Base-by-base conservation (phyloP, 176 grass and related monocot species). In the Hordeum vulgare region DNA sequence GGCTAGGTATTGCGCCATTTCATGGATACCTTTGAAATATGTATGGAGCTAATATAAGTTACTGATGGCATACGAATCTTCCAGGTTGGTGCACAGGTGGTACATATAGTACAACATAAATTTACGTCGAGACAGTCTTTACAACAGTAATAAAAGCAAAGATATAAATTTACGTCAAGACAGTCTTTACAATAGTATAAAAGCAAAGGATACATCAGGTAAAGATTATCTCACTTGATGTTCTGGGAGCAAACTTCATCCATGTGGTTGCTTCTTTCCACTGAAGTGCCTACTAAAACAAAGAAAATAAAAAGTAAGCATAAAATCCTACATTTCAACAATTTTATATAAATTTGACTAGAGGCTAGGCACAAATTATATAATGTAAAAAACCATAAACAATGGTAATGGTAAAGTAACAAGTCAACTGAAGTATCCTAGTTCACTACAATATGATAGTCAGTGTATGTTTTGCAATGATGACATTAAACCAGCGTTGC, bases 161-260 rank as follows among this genome's bases (percentile, higher is more conserved):
- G 2, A 31, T 14, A 26, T 31, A 64, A 6, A 65, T 28, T 62
- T 62, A 40, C 5, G 40, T 12, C 11, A 45, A 33, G 2, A 18
- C 62, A 7, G 18, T 63, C 29, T 25, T 41, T 83, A 14, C 26
- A 37, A 71, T 1, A 57, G 23, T 27, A 53, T 47, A 69, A 75
- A 81, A 14, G 65, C 47, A 45, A 45, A 35, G 27, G 13, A 59
- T 36, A 11, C 71, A 34, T 70, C 35, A 61, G 39, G 15, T 72
- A 66, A 64, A 74, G 61, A 59, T n/a, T 21, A 76, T 80, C 81
- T 87, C 70, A 87, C 85, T 84, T 91, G 2, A 42, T 29, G 31
- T 71, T 63, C 7, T 25, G 31, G 44, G 33, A 57, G 9, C 40
- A 54, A 14, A 71, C 70, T 36, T 76, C 85, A 61, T 81, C 76